Percentiles rank a stretch among this genome's conserved stretches.
Conservation (phyloP, 495 filamentous ascomycete genomes). For the Choiromyces venosus region DNA sequence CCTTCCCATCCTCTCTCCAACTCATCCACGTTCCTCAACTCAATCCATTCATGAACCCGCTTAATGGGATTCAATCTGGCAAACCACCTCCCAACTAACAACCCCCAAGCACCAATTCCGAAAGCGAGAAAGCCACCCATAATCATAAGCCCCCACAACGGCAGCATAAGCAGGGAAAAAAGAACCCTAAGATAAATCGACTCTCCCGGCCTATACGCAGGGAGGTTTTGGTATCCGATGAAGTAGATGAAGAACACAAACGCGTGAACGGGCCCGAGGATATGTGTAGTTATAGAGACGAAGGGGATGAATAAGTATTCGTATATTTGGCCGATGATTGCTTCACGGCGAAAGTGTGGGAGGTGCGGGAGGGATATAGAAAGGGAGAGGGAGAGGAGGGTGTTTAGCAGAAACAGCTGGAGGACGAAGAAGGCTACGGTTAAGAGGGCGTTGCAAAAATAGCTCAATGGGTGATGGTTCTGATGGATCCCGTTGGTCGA, state of each 20-base stretch:
- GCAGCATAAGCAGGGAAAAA: conserved; percentile 36
- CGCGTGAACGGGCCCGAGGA: conserved; percentile 29
- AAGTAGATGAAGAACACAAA: conserved; percentile 30
- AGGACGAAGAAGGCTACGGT: conserved; percentile 25
- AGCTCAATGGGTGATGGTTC: conserved; percentile 30
- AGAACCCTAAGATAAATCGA: conserved; percentile 28
- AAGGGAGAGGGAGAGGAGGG: conserved; percentile 34
- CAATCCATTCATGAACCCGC: conserved; percentile 33
- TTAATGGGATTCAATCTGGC: conserved; percentile 34
- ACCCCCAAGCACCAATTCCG: conserved; percentile 36
- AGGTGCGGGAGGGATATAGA: conserved; percentile 37
- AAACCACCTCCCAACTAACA: conserved; percentile 37
- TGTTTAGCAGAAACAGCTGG: conserved; percentile 39
- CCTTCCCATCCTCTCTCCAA: conserved; percentile 35
- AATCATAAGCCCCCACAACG: conserved; percentile 36
- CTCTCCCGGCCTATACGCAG: conserved; percentile 34
- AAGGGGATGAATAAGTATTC: conserved; percentile 25
- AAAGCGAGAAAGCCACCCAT: conserved; percentile 39
- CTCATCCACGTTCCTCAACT: conserved; percentile 28
- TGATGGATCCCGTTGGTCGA: conserved; percentile 31
- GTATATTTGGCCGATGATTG: conserved; percentile 35
- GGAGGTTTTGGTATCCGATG: conserved; percentile 38
- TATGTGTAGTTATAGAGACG: conserved; percentile 30
- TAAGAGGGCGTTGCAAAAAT: conserved; percentile 23
- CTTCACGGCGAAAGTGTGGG: conserved; percentile 36